Evolutionary conservation across 129 eudicot genomes (phyloP), one percentile per base, ranked within the genome.

Genomic region (Escallonia herrerae): DNA sequence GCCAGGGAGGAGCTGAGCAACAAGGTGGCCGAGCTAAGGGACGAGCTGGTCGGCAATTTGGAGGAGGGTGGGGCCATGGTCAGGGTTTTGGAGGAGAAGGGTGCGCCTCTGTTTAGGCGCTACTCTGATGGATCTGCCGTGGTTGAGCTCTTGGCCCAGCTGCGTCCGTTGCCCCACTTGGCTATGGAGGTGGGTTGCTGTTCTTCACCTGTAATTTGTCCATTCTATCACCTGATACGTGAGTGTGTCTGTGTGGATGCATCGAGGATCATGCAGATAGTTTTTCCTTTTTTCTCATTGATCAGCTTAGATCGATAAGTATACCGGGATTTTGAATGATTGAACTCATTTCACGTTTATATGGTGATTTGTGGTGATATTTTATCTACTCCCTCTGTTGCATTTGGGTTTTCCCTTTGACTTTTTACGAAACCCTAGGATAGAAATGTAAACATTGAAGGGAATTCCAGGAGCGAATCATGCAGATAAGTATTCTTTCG

Each of bases 111-210:
- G 71, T 80, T 94, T 46, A 73, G 70, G 67, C 56, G 15, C 40
- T 81, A 77, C 71, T 22, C 78, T 6, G 65, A 84, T 78, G 96
- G 95, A 11, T 75, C 73, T 57, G 91, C 91, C 65, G 69, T 88
- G 14, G 62, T 85, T 76, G 84, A 83, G 86, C 86, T 94, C 43
- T 70, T 89, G 65, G 38, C 15, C 33, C 82, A 74, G 68, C 76
- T 94, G 81, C 65, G 64, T 15, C 10, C 55, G 40, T 70, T 22
- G 59, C 84, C 85, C 42, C 40, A 10, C 41, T 62, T 82, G 58
- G 87, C 96, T 39, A 41, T 86, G 47, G 74, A 82, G 95, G 99
- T 87, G 61, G 40, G 47, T 1, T 64, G 45, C 11, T 64, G 14
- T 44, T 40, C 46, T 64, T 40, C 11, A 15, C 41, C 46, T 43